A percentile compares a stretch with the other conserved stretches of the same genome.
Conservation (phyloP, 2,329 filamentous ascomycete genomes). For the Neopestalotiopsis clavispora region DNA sequence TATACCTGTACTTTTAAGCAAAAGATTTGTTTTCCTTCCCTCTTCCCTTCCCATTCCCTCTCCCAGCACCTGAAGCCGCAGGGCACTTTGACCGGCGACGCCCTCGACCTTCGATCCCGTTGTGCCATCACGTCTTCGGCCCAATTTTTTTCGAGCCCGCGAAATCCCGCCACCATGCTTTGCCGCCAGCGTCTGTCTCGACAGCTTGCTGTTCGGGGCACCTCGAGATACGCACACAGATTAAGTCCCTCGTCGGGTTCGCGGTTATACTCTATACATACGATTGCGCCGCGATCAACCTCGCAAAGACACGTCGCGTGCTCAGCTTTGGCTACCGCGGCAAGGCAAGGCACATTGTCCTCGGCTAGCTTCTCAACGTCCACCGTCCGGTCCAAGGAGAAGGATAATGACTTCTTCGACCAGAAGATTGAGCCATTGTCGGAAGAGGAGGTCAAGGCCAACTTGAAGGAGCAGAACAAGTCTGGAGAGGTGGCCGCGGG, state of each 20-base stretch:
- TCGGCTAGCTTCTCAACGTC: conserved; percentile 44
- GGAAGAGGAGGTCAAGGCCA: conserved; percentile 58
- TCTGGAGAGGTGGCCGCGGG: conserved; percentile 43
- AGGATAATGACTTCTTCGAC: conserved; percentile 56
- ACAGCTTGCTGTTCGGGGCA: conserved; percentile 31
- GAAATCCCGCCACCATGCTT: conserved; percentile 31
- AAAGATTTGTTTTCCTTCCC: not conserved
- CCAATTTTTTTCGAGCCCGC: conserved; percentile 10
- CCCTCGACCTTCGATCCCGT: not conserved
- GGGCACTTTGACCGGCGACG: conserved; percentile 2
- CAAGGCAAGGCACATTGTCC: conserved; percentile 18
- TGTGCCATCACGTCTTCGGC: not conserved
- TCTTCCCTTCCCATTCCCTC: not conserved
- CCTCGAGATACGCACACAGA: conserved; percentile 28
- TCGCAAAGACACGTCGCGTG: conserved; percentile 27
- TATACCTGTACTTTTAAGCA: conserved; percentile 7
- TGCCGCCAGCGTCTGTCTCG: conserved; percentile 38
- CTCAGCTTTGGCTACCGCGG: conserved; percentile 23
- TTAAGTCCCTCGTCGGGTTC: conserved; percentile 24
- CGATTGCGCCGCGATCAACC: conserved; percentile 19
- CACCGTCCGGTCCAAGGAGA: conserved; percentile 41
- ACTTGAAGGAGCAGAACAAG: conserved; percentile 47
- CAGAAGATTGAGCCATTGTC: conserved; percentile 52
- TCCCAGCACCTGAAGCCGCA: not conserved
- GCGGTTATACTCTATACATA: conserved; percentile 32